phyloP scores from a whole-genome alignment of 2,329 filamentous ascomycete genomes.

The Diaporthe batatas region DNA sequence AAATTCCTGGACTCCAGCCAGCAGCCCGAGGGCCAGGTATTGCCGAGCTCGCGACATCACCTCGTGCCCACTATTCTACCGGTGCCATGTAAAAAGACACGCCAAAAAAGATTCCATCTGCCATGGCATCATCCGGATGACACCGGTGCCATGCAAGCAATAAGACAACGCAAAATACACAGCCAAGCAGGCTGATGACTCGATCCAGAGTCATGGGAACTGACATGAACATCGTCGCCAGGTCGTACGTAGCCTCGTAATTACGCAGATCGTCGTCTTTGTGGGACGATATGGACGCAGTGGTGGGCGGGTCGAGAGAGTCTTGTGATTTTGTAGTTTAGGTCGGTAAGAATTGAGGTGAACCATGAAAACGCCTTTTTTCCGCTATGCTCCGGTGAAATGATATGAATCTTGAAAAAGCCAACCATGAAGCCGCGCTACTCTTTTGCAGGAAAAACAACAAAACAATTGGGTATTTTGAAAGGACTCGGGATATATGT shows the following conservation, averaged over 20 bases:
- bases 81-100: constrained; percentile 3
- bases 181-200: constrained; percentile 15
- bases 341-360: constrained; percentile 20
- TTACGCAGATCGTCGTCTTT: constrained; percentile 20
- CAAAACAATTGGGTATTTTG: constrained; percentile 30
- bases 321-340: constrained; percentile 19
- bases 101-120: constrained; percentile 4
- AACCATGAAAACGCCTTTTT: constrained; percentile 38
- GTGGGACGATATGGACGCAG: constrained; percentile 7
- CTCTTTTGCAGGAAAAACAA: constrained; percentile 22
- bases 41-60: neutral
- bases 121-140: constrained; percentile 1
- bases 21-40: neutral
- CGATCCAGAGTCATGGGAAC: constrained; percentile 8
- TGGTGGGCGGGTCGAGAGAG: constrained; percentile 7
- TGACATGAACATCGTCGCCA: constrained; percentile 28
- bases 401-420: constrained; percentile 38
- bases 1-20: constrained; percentile 31
- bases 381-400: constrained; percentile 41
- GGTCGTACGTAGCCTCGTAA: constrained; percentile 30
- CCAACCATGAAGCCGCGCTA: constrained; percentile 33
- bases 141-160: neutral
- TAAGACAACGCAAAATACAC: constrained; percentile 26
- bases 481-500: constrained; percentile 29
- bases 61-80: constrained; percentile 21